Evolutionary conservation across 2,329 filamentous ascomycete genomes (phyloP), one percentile per base, ranked within the genome.

Genomic region (Cordyceps pruinosa): DNA sequence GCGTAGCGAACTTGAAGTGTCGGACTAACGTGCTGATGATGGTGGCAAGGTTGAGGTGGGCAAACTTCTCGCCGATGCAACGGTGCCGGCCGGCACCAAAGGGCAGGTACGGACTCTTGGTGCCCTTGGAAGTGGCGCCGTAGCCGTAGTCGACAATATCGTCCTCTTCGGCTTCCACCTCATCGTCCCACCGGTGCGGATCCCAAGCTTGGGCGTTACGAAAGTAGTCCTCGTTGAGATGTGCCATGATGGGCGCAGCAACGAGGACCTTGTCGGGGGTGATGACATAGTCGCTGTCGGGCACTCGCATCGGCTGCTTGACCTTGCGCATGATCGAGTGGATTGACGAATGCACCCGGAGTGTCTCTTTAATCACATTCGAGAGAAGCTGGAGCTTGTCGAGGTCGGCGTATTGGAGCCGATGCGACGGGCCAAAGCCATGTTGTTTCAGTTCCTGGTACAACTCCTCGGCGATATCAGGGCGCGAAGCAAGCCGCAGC

Each of bases 51-150:
- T 90, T 87, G 42, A 87, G 70, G 64, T 89, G 89, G 1, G 87
- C 86, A 68, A 89, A 90, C 67, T 88, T 87, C 73, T 90, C 87
- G 21, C 87, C 87, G 59, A 90, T 88, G 64, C 87, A 90, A 23
- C 87, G 76, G 69, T 90, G 87, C 48, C 87, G 75, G 0, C 87
- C 87, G 0, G 85, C 87, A 2, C 87, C 87, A 64, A 90, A 90
- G 0, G 87, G 87, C 2, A 89, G 73, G 65, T 89, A 71, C 3
- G 68, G 69, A 30, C 70, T 74, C 32, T 62, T 64, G 1, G 70
- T 69, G 25, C 68, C 71, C 61, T 68, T 71, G 39, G 65, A 65
- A 3, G 69, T 63, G 6, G 61, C 52, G 1, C 65, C 66, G 23
- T 72, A 68, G 2, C 68, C 70, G 28, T 70, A 68, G 42, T 70